phyloP scores from a whole-genome alignment of 345 rosid species.

The Tarenaya hassleriana region DNA sequence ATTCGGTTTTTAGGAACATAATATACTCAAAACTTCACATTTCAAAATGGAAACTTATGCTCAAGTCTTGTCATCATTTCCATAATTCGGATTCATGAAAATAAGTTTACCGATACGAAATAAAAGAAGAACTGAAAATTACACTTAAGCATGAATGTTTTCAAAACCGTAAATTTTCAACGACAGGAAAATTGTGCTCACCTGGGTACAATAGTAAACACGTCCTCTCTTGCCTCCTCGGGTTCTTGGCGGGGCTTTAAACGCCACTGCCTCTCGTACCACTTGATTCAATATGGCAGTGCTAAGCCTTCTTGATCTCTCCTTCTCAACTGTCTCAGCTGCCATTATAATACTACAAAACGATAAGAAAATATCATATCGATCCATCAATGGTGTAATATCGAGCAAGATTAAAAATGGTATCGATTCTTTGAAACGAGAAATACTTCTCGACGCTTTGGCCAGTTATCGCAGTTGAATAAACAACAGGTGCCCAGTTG shows the following conservation, averaged over 20 bases:
- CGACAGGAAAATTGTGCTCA: slow-evolving; percentile 17
- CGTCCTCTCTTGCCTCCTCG: slow-evolving; percentile 90
- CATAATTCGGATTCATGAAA: no score
- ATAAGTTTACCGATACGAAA: no score
- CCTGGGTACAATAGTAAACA: slow-evolving; percentile 90
- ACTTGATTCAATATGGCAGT: slow-evolving; percentile 83
- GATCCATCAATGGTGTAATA: background rate
- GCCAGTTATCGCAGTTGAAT: slow-evolving; percentile 84
- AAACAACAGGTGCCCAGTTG: slow-evolving; percentile 93
- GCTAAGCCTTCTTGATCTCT: slow-evolving; percentile 84
- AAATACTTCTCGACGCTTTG: slow-evolving; percentile 80
- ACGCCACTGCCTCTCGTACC: slow-evolving; percentile 76
- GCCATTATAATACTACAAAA: slow-evolving; percentile 66
- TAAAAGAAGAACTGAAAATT: background rate
- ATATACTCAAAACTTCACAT: no score
- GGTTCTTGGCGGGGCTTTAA: slow-evolving; percentile 90
- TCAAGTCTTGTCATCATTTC: no score
- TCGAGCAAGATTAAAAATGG: background rate
- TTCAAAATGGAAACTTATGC: no score
- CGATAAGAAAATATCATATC: background rate
- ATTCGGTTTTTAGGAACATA: no score
- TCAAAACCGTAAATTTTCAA: background rate
- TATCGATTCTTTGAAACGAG: slow-evolving; percentile 12
- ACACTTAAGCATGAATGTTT: background rate
- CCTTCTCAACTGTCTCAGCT: slow-evolving; percentile 73